Evolutionary conservation across 192 early-diverging fungal genomes (phyloP).

Genomic region (Coemansia sp.): DNA sequence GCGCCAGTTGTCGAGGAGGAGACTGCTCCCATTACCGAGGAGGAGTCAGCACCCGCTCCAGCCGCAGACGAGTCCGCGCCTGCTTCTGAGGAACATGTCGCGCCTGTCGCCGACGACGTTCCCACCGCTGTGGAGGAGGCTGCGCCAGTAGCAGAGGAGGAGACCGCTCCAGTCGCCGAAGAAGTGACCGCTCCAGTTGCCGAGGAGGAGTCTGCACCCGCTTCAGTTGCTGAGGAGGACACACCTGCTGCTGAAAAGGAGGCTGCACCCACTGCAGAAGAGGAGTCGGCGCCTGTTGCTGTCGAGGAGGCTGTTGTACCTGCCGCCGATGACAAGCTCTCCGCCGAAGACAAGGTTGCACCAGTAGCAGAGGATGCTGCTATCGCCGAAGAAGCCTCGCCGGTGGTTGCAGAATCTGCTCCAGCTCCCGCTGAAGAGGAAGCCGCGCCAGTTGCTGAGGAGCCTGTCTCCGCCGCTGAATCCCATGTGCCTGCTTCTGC

Average conservation of each 20-base stretch:
- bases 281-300: slow-evolving; percentile 8
- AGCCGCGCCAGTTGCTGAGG: not conserved
- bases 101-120: not conserved
- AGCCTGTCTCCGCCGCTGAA: not conserved
- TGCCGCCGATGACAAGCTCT: no score
- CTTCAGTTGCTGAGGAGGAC: slow-evolving; percentile 1
- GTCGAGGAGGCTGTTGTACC: not conserved
- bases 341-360: no score
- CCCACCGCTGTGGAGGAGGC: not conserved
- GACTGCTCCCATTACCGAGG: not conserved
- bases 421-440: slow-evolving; percentile 6
- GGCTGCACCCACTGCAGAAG: not conserved
- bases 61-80: slow-evolving; percentile 7
- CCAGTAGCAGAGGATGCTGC: not conserved
- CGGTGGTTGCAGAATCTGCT: slow-evolving; percentile 8
- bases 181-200: not conserved
- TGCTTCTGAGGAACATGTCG: not conserved
- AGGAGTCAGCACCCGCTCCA: not conserved
- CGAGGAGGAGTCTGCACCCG: slow-evolving; percentile 13
- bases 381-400: not conserved
- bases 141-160: no score
- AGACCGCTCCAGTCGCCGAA: not conserved
- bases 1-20: not conserved
- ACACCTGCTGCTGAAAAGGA: not conserved
- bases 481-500: slow-evolving; percentile 8